Evolutionary conservation across 352 stramenopile genomes (phyloP), one percentile per base, ranked within the genome.

Genomic region (Pythium apleroticum): DNA sequence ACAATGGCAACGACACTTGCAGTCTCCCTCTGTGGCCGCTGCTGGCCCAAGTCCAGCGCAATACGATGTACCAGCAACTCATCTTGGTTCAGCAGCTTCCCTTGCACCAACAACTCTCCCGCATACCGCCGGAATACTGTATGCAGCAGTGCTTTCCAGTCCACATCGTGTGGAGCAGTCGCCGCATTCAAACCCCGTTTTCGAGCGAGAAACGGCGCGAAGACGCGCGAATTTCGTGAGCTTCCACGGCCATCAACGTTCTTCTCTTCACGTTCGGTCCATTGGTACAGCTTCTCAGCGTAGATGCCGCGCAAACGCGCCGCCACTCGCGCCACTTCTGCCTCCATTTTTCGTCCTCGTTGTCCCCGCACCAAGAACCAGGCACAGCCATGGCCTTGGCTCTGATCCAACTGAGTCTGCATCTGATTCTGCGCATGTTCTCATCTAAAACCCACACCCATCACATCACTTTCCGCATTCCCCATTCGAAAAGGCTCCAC

Each of bases 1-100:
- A 45, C 33, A 22, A 50, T 10, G 20, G 15, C 22, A 1, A 8
- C 10, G 57, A 14, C 28, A 15, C 20, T 10, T 25, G 4, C 17
- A 43, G 10, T 27, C 11, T 28, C 45, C 30, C n/a, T 25, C 22
- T 14, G 17, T 22, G 19, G 27, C 22, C 14, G 58, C 28, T 45
- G 25, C 2, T 39, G 24, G 30, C 3, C 30, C 19, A 9, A 17
- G 17, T 19, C 35, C 0, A 49, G 63, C 22, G 25, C n/a, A 25
- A 86, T 52, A 2, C 53, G 62, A 20, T 59, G 52, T 20, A 86
- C 73, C 12, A 78, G 52, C 30, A 86, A 54, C 63, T 86, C 73
- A 15, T 75, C 66, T 28, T 73, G 65, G 61, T 86, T 86, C 52
- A 83, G 62, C 11, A 86, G 57, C 52, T 75, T 78, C 8, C 77